Conservation (phyloP, 2,329 filamentous ascomycete genomes). For the Penicillium sp. region DNA sequence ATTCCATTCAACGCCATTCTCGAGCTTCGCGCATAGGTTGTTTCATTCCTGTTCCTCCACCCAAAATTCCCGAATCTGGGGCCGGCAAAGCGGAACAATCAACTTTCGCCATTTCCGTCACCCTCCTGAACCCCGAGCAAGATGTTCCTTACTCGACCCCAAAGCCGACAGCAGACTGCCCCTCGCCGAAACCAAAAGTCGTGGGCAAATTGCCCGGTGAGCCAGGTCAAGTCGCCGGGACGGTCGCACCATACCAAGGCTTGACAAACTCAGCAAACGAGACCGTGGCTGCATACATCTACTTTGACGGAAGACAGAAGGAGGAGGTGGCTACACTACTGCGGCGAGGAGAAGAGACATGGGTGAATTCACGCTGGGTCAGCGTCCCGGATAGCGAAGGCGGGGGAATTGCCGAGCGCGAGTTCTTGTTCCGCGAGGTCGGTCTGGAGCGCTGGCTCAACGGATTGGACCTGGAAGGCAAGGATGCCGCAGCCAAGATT, state of each 20-base stretch:
- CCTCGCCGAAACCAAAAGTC: conserved; percentile 76
- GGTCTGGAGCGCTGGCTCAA: conserved; percentile 96
- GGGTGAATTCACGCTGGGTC: conserved; percentile 98
- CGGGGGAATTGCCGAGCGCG: conserved; percentile 89
- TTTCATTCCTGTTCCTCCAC: conserved; percentile 93
- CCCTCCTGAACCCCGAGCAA: conserved; percentile 82
- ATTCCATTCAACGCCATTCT: conserved; percentile 92
- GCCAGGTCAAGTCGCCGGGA: conserved; percentile 52
- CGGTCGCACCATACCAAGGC: conserved; percentile 81
- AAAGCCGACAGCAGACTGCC: conserved; percentile 72
- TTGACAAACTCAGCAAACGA: conserved; percentile 92
- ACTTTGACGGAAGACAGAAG: conserved; percentile 92
- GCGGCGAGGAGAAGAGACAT: conserved; percentile 91
- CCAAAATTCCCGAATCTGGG: conserved; percentile 68
- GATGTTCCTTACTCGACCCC: conserved; percentile 91
- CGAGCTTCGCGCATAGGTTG: conserved; percentile 89
- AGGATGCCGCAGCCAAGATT: conserved; percentile 81
- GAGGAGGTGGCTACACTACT: conserved; percentile 95
- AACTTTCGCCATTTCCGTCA: conserved; percentile 97
- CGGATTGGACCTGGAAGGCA: conserved; percentile 89
- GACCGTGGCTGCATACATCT: conserved; percentile 97
- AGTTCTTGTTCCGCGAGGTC: conserved; percentile 96
- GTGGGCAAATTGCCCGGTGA: conserved; percentile 69
- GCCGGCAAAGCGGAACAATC: conserved; percentile 83
- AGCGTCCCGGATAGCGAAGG: conserved; percentile 88